A percentile compares a stretch with the other conserved stretches of the same genome.
phyloP scores from a whole-genome alignment of 2,329 filamentous ascomycete genomes.

The Aureobasidium sp. region DNA sequence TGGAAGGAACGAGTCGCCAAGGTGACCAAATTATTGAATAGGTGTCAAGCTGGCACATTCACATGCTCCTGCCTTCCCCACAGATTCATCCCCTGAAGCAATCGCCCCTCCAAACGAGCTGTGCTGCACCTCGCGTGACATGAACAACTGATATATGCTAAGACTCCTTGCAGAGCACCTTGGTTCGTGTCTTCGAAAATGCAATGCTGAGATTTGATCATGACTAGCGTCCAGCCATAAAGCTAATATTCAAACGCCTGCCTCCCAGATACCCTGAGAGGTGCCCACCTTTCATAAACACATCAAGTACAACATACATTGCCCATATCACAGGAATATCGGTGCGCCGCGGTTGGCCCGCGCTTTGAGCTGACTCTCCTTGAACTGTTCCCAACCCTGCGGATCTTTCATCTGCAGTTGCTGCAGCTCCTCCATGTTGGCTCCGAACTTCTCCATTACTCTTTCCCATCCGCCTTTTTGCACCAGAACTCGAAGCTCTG shows the following conservation, averaged over 20 bases:
- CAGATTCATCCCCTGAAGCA: neutral
- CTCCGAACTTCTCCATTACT: slow-evolving; percentile 54
- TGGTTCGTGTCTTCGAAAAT: neutral
- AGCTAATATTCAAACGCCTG: neutral
- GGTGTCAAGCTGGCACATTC: neutral
- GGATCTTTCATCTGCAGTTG: slow-evolving; percentile 42
- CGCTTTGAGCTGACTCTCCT: slow-evolving; percentile 28
- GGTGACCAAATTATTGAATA: neutral
- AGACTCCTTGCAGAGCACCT: neutral
- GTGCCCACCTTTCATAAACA: neutral
- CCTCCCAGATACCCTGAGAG: too few species aligned
- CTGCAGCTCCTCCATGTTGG: slow-evolving; percentile 59
- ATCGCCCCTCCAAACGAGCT: neutral
- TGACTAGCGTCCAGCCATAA: neutral
- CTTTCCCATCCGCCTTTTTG: slow-evolving; percentile 52
- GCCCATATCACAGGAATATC: neutral
- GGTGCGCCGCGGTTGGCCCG: slow-evolving; percentile 19
- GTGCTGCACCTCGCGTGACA: neutral
- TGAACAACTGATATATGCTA: too few species aligned
- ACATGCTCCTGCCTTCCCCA: slow-evolving; percentile 3
- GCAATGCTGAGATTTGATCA: neutral
- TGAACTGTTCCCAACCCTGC: slow-evolving; percentile 26
- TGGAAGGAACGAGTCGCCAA: neutral
- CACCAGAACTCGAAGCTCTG: slow-evolving; percentile 54
- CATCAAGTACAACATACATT: neutral